phyloP scores from a whole-genome alignment of 1,284 basidiomycete genomes.

The Volvariella surrecta region DNA sequence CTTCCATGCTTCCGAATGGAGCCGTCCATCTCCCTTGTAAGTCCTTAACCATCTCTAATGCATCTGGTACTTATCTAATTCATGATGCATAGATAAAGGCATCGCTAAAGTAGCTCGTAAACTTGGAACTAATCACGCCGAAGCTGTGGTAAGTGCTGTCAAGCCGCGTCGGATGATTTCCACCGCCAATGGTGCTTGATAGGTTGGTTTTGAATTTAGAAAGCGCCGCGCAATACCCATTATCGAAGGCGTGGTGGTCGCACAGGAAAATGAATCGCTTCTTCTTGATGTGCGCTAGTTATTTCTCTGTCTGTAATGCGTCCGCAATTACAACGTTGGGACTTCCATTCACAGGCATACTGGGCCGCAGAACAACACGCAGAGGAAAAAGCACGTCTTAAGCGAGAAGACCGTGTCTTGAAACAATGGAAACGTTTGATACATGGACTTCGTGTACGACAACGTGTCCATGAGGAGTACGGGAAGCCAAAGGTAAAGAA shows the following conservation, averaged over 20 bases:
- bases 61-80: conserved; percentile 5
- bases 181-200: no score
- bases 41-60: conserved; percentile 19
- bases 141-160: conserved; percentile 72
- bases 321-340: no score
- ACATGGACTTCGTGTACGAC: conserved; percentile 80
- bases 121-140: conserved; percentile 85
- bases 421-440: conserved; percentile 88
- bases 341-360: conserved; percentile 73
- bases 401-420: conserved; percentile 73
- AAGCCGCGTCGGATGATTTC: conserved; percentile 2
- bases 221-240: conserved; percentile 84
- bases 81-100: conserved; percentile 61
- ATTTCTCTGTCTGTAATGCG: no score
- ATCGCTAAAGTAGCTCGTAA: conserved; percentile 84
- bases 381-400: conserved; percentile 68
- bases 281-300: conserved; percentile 63
- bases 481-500: conserved; percentile 26
- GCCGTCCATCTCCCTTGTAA: conserved; percentile 84
- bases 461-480: conserved; percentile 80
- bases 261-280: conserved; percentile 68
- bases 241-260: conserved; percentile 83
- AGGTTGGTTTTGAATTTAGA: conserved; percentile 95
- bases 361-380: conserved; percentile 75
- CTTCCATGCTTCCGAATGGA: conserved; percentile 89